Base-by-base conservation (phyloP, 2,329 filamentous ascomycete species). In the Colletotrichum sojae region DNA sequence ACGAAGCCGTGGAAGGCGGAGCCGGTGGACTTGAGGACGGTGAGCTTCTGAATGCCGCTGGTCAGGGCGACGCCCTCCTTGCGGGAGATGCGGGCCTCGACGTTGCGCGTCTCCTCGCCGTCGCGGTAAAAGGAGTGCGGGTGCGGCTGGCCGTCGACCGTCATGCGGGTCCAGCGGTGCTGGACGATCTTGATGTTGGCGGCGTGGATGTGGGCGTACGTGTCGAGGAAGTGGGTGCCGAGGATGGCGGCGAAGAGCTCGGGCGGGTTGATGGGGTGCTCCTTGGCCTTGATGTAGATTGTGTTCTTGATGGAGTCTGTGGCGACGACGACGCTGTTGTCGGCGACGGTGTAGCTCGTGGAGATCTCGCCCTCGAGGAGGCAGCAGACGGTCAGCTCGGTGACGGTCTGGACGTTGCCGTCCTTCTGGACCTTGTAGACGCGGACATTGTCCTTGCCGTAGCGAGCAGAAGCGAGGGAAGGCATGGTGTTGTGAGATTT, bases 271-370 rank as follows among this genome's bases (percentile, higher is more conserved):
- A 99, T 92, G 40, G 95, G 93, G 84, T 97, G 87, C 83, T 97
- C 92, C 85, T 97, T 98, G 77, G 96, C 95, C 78, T 94, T 92
- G 83, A 99, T 94, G 86, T 96, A 97, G 78, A 93, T 91, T 75
- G 93, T 98, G 84, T 99, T 97, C 86, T 99, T 99, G 84, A 98
- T 97, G 27, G 94, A 95, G 83, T 99, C 96, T 70, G 96, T 99
- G 72, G 96, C 94, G 70, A 99, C 95, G 68, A 99, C 90, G 73
- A 97, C 93, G 76, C 91, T 93, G 87, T 99, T 99, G 85, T 99
- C 95, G 75, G 94, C 95, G 77, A 89, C 82, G 71, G 95, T 99
- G 87, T 97, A 99, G 73, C 94, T 97, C 71, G 76, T 89, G 63
- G 96, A 93, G 75, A 99, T 98, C 69, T 94, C 92, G 75, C 96